Percentiles rank a stretch among this genome's conserved stretches.
These are phyloP conservation scores for Bruguiera gymnorhiza DNA, from an alignment of 345 rosid genomes.

Conservation along the genomic window DNA sequence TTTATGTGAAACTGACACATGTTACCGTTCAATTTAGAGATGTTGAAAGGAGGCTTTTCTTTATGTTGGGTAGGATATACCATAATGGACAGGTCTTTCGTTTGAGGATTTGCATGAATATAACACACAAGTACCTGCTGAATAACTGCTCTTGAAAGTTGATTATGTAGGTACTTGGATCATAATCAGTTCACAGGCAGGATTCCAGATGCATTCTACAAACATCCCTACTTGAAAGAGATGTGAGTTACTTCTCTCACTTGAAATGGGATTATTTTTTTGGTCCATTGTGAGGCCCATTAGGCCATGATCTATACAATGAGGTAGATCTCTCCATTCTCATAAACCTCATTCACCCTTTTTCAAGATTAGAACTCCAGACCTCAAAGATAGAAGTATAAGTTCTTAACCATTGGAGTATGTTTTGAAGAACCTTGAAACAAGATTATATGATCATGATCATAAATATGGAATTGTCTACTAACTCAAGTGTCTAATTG, in stretches of 20 bases:
- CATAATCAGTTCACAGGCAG: conserved; percentile 69
- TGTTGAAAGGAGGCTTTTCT: neutral
- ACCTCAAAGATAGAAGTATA: too few relatives aligned
- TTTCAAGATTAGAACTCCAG: too few relatives aligned
- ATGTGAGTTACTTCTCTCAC: conserved; percentile 44
- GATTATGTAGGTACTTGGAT: conserved; percentile 61
- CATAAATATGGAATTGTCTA: neutral
- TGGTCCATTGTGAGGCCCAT: too few relatives aligned
- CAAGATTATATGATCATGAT: neutral
- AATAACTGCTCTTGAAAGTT: neutral
- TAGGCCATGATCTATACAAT: too few relatives aligned
- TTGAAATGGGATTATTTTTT: neutral
- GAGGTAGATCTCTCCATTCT: too few relatives aligned
- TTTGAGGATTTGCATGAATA: neutral
- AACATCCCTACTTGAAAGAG: conserved; percentile 64
- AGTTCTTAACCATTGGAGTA: too few relatives aligned
- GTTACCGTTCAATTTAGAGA: neutral
- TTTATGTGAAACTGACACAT: neutral
- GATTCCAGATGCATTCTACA: conserved; percentile 65
- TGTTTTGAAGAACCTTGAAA: neutral
- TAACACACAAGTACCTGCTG: too few relatives aligned
- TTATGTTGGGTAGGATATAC: neutral
- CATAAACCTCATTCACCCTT: too few relatives aligned
- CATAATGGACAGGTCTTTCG: neutral
- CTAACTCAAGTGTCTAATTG: neutral